These are phyloP conservation scores for Pyrus betulifolia DNA, from an alignment of 306 rosid genomes.

Conservation along the genomic window DNA sequence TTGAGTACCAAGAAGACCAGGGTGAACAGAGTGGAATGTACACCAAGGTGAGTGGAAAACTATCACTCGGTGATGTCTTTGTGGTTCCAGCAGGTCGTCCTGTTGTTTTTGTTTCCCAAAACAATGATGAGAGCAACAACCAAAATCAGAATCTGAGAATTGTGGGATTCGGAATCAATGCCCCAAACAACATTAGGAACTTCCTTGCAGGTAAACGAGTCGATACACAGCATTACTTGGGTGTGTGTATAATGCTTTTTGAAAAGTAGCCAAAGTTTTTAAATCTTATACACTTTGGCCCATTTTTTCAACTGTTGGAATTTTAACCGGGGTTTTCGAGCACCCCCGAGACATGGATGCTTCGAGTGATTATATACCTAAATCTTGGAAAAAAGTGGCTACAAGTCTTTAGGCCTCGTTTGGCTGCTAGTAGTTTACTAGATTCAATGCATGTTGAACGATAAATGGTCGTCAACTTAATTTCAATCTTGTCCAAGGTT, in stretches of 20 bases:
- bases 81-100: constrained; percentile 32
- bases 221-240: background rate
- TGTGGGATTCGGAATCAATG: constrained; percentile 24
- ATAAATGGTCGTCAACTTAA: no score
- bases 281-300: no score
- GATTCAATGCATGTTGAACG: no score
- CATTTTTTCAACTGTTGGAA: no score
- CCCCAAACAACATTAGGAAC: constrained; percentile 17
- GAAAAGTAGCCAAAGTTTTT: no score
- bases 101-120: constrained; percentile 3
- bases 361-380: no score
- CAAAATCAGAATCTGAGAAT: constrained; percentile 1
- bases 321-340: no score
- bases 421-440: no score
- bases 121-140: background rate
- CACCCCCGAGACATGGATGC: no score
- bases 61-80: constrained; percentile 14
- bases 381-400: no score
- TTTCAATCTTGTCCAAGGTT: no score
- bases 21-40: background rate
- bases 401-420: no score
- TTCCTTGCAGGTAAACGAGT: constrained; percentile 18
- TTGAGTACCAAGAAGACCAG: background rate
- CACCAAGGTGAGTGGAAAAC: background rate
- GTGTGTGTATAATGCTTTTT: background rate